A percentile compares a stretch with the other conserved stretches of the same genome.
Evolutionary conservation across 2,329 filamentous ascomycete species (phyloP).

Genomic region (Lizonia empirigonia): DNA sequence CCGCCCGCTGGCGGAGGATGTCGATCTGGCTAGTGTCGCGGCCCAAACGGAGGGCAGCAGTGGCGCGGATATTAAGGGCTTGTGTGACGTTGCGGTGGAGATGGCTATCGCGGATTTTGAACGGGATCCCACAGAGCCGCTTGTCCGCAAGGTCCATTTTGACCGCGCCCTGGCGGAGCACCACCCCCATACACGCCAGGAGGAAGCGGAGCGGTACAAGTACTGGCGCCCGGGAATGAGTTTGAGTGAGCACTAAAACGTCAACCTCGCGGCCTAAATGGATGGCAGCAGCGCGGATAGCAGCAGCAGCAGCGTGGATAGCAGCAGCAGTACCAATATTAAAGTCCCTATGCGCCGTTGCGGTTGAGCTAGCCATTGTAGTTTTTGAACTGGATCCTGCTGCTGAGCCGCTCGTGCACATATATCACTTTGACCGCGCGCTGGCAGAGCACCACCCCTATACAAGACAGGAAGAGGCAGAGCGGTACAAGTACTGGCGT

Average conservation of each 20-base stretch:
- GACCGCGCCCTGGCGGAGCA: slow-evolving; percentile 52
- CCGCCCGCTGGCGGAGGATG: slow-evolving; percentile 64
- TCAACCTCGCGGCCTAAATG: slow-evolving; percentile 68
- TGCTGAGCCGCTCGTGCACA: slow-evolving; percentile 46
- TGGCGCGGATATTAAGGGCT: slow-evolving; percentile 77
- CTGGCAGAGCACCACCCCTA: slow-evolving; percentile 49
- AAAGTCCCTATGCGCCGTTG: slow-evolving; percentile 59
- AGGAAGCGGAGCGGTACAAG: slow-evolving; percentile 51
- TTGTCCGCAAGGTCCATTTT: slow-evolving; percentile 55
- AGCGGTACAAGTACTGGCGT: slow-evolving; percentile 51
- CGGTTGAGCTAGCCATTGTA: slow-evolving; percentile 45
- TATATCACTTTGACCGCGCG: slow-evolving; percentile 56
- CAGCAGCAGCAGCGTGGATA: too few relatives aligned
- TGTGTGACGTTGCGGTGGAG: slow-evolving; percentile 53
- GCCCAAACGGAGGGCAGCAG: slow-evolving; percentile 75
- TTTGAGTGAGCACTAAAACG: background rate
- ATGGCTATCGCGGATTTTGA: slow-evolving; percentile 43
- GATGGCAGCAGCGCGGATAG: too few relatives aligned
- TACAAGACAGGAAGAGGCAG: slow-evolving; percentile 51
- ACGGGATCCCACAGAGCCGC: slow-evolving; percentile 25
- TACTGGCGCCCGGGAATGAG: slow-evolving; percentile 46
- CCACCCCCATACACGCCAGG: slow-evolving; percentile 50
- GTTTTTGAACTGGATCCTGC: slow-evolving; percentile 35
- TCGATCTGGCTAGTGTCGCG: slow-evolving; percentile 70
- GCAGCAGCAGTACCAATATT: slow-evolving; percentile 89